phyloP scores from a whole-genome alignment of 768 basidiomycete species.

The Boletus eberwhitei region DNA sequence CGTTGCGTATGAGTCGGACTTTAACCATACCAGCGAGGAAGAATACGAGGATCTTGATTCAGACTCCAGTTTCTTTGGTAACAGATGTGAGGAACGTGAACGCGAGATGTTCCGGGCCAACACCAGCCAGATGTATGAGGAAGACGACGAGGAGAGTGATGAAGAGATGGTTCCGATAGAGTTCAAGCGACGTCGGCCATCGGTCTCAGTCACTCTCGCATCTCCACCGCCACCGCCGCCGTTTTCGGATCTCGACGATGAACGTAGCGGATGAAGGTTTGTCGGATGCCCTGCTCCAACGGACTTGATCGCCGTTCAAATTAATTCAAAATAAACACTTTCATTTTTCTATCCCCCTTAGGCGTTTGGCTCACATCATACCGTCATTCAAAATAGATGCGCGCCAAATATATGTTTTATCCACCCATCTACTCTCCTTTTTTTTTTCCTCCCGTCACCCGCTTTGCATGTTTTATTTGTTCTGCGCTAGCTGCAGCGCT shows the following conservation, averaged over 20 bases:
- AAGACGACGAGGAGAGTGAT: conserved; percentile 35
- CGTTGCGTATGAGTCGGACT: conserved; percentile 30
- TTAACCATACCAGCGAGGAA: conserved; percentile 30
- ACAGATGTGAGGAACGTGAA: conserved; percentile 25
- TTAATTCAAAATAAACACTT: conserved; percentile 11
- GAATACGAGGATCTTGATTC: conserved; percentile 32
- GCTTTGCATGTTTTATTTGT: background rate
- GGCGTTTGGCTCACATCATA: conserved; percentile 16
- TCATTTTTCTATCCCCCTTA: conserved; percentile 1
- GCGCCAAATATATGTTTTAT: conserved; percentile 6
- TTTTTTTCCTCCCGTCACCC: no score
- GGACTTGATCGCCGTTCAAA: conserved; percentile 14
- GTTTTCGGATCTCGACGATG: conserved; percentile 17
- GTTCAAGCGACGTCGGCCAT: conserved; percentile 34
- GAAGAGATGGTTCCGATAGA: conserved; percentile 35
- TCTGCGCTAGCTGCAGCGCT: background rate
- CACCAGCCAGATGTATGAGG: conserved; percentile 32
- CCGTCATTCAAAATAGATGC: conserved; percentile 20
- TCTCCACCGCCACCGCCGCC: conserved; percentile 24
- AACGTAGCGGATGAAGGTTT: conserved; percentile 8
- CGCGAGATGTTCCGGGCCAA: conserved; percentile 29
- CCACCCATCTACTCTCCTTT: background rate
- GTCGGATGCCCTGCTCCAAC: background rate
- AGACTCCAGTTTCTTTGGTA: conserved; percentile 34
- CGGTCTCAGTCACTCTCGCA: conserved; percentile 26